Percentiles rank a stretch among this genome's conserved stretches.
Conservation (phyloP, 2,329 filamentous ascomycete genomes). For the Phaeosphaeriaceae sp. region DNA sequence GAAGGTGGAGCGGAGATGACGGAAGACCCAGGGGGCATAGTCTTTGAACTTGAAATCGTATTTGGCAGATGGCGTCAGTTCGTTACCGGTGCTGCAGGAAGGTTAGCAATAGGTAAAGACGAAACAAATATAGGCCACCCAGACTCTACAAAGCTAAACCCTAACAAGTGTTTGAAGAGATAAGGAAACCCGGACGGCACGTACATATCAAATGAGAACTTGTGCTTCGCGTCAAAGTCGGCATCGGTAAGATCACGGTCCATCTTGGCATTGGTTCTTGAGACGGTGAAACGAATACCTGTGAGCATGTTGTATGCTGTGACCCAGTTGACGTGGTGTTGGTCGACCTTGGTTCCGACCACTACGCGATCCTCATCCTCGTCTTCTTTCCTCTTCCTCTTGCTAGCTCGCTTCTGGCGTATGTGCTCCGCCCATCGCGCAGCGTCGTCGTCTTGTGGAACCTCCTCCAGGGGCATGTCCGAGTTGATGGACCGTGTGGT, state of each 20-base stretch:
- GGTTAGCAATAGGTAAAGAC: constrained; percentile 36
- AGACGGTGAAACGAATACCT: constrained; percentile 95
- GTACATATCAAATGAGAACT: constrained; percentile 98
- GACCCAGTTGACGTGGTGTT: constrained; percentile 95
- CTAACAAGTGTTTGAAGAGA: constrained; percentile 18
- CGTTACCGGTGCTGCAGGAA: constrained; percentile 79
- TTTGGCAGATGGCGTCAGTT: constrained; percentile 95
- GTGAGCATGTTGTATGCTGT: constrained; percentile 99
- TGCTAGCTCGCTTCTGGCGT: constrained; percentile 87
- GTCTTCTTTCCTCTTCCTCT: constrained; percentile 81
- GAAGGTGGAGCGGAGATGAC: constrained; percentile 85
- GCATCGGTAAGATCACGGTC: constrained; percentile 87
- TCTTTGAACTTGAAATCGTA: constrained; percentile 99
- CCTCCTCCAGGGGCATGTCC: constrained; percentile 81
- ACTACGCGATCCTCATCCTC: constrained; percentile 90
- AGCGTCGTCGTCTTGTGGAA: constrained; percentile 87
- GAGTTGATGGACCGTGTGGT: constrained; percentile 86
- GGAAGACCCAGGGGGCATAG: constrained; percentile 99
- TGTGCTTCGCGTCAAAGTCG: constrained; percentile 93
- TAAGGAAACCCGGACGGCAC: constrained; percentile 46
- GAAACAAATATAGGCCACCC: constrained; percentile 9
- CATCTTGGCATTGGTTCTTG: constrained; percentile 94
- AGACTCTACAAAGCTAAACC: constrained; percentile 19
- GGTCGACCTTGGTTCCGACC: constrained; percentile 96
- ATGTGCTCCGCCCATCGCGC: constrained; percentile 92